A percentile compares a stretch with the other conserved stretches of the same genome.
These are phyloP conservation scores for Aspergillus affinis DNA, from an alignment of 495 filamentous ascomycete genomes.

Conservation along the genomic window DNA sequence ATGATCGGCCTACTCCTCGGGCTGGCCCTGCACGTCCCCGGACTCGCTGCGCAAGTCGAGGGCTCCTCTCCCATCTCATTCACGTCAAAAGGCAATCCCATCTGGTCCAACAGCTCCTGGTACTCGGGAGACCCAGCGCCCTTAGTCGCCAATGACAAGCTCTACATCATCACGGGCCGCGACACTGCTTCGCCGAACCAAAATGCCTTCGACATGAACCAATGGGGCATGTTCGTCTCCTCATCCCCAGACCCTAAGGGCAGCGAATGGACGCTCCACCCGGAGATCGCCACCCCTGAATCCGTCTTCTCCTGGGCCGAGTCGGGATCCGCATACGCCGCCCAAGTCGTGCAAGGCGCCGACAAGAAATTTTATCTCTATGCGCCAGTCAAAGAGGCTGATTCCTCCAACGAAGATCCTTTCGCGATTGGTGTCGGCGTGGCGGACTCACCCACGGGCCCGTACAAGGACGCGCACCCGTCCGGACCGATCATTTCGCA, in stretches of 20 bases:
- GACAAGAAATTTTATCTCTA: constrained; percentile 7
- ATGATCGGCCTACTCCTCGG: neutral
- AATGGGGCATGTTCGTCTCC: constrained; percentile 9
- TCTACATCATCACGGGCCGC: constrained; percentile 9
- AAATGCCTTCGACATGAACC: constrained; percentile 4
- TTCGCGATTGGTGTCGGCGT: constrained; percentile 6
- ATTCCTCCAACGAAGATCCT: constrained; percentile 1
- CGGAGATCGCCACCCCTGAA: neutral
- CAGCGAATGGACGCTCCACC: constrained; percentile 3
- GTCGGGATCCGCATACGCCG: neutral
- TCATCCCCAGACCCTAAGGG: neutral
- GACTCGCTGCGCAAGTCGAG: neutral
- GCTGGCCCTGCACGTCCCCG: neutral
- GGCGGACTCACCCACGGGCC: neutral
- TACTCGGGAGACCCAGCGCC: constrained; percentile 4
- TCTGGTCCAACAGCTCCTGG: constrained; percentile 7
- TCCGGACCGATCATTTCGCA: constrained; percentile 8
- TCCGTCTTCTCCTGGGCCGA: constrained; percentile 4
- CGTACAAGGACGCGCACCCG: constrained; percentile 6
- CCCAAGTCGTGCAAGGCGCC: constrained; percentile 3
- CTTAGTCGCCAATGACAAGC: constrained; percentile 3
- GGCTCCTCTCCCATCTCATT: neutral
- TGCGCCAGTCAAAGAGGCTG: constrained; percentile 1
- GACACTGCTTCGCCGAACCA: constrained; percentile 1
- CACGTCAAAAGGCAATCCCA: constrained; percentile 5